These are phyloP conservation scores for Xylaria arbuscula DNA, from an alignment of 2,329 filamentous ascomycete genomes.

Conservation along the genomic window DNA sequence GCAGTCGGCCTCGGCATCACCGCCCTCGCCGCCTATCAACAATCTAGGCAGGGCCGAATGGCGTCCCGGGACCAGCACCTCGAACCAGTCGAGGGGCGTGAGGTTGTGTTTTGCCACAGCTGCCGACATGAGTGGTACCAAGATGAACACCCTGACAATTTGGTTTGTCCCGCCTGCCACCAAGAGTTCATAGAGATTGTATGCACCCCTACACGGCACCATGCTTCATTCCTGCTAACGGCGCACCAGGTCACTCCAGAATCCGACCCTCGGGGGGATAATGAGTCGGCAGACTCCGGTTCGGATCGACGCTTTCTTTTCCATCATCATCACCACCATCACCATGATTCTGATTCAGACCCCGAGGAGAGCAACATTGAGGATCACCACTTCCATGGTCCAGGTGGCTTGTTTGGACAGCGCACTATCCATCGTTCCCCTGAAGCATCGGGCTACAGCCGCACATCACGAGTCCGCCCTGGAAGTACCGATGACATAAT, in stretches of 20 bases:
- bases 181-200: conserved; percentile 90
- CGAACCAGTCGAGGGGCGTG: conserved; percentile 64
- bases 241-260: conserved; percentile 60
- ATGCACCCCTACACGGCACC: conserved; percentile 51
- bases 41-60: conserved; percentile 55
- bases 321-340: conserved; percentile 33
- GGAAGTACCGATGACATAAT: conserved; percentile 50
- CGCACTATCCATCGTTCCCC: conserved; percentile 50
- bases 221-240: conserved; percentile 40
- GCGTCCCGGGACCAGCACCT: conserved; percentile 57
- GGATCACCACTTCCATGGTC: conserved; percentile 57
- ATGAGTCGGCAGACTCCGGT: conserved; percentile 46
- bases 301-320: conserved; percentile 41
- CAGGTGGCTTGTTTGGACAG: conserved; percentile 56
- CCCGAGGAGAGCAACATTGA: conserved; percentile 70
- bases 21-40: conserved; percentile 66
- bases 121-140: conserved; percentile 86
- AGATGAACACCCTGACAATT: conserved; percentile 66
- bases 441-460: conserved; percentile 34
- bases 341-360: conserved; percentile 60
- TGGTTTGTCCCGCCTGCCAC: conserved; percentile 81
- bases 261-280: conserved; percentile 69
- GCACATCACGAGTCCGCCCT: conserved; percentile 37
- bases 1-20: conserved; percentile 69
- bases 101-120: conserved; percentile 87